A percentile compares a stretch with the other conserved stretches of the same genome.
phyloP scores from a whole-genome alignment of 1,139 yeast genomes.

The Pichia sp. region DNA sequence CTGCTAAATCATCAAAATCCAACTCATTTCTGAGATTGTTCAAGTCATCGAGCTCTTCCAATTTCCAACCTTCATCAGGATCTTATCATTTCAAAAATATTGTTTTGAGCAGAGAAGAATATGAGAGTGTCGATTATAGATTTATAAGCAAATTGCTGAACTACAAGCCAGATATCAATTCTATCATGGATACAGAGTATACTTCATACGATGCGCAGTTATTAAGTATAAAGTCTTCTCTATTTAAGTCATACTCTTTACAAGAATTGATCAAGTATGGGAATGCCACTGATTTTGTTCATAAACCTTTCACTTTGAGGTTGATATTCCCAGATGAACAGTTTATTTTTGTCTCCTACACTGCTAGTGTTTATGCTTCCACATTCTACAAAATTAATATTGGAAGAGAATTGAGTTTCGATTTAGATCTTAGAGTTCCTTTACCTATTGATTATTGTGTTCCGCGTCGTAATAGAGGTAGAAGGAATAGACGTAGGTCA shows the following conservation, averaged over 20 bases:
- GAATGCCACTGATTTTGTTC: slow-evolving; percentile 24
- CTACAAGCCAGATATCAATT: slow-evolving; percentile 13
- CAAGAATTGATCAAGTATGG: slow-evolving; percentile 27
- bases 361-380: slow-evolving; percentile 21
- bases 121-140: slow-evolving; percentile 1
- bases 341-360: slow-evolving; percentile 24
- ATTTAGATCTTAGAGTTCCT: slow-evolving; percentile 21
- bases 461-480: slow-evolving; percentile 19
- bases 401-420: slow-evolving; percentile 26
- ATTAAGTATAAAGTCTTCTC: slow-evolving; percentile 7
- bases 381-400: slow-evolving; percentile 26
- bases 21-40: slow-evolving; percentile 9
- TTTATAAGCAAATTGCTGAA: slow-evolving; percentile 11
- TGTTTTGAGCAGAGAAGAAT: neutral
- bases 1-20: neutral
- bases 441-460: slow-evolving; percentile 25
- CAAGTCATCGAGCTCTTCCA: slow-evolving; percentile 7
- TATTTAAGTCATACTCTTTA: slow-evolving; percentile 20
- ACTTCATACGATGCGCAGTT: slow-evolving; percentile 12
- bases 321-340: slow-evolving; percentile 24
- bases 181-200: slow-evolving; percentile 10
- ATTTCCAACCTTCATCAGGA: neutral
- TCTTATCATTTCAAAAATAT: neutral
- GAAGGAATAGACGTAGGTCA: slow-evolving; percentile 6
- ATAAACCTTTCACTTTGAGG: slow-evolving; percentile 26